Conservation (phyloP, 139 green algal species). For the Chlorella ohadii region DNA sequence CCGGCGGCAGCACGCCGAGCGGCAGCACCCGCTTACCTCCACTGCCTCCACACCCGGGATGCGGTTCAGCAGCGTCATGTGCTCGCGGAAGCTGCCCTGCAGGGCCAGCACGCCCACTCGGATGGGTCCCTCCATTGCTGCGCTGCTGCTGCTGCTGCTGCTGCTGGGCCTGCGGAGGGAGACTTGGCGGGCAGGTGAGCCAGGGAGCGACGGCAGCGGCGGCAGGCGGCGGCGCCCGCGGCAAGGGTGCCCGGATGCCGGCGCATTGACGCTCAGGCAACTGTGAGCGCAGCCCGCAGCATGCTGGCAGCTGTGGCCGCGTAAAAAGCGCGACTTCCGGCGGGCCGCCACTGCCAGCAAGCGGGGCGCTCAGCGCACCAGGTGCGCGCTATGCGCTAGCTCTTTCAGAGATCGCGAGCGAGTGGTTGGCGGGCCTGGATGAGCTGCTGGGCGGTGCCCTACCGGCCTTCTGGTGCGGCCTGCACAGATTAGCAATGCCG, state of each 20-base stretch:
- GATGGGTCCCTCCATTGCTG: background rate
- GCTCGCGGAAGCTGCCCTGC: slow-evolving; percentile 94
- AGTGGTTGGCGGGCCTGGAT: too few relatives aligned
- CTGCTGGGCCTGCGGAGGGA: background rate
- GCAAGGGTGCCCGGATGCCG: background rate
- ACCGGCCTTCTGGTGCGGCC: too few relatives aligned
- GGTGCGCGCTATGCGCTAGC: too few relatives aligned
- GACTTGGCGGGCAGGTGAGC: background rate
- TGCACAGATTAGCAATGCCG: too few relatives aligned
- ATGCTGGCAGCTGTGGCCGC: too few relatives aligned
- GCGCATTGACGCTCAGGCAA: background rate
- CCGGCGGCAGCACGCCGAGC: too few relatives aligned
- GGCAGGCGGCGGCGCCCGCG: background rate
- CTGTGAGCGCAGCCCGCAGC: background rate
- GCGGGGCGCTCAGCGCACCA: too few relatives aligned
- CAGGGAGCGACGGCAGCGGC: background rate
- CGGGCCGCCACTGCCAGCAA: too few relatives aligned
- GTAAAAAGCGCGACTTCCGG: too few relatives aligned
- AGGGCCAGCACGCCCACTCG: slow-evolving; percentile 89
- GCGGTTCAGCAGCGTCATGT: slow-evolving; percentile 74
- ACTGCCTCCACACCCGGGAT: slow-evolving; percentile 72
- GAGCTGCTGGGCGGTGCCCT: too few relatives aligned
- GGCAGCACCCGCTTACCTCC: slow-evolving; percentile 61
- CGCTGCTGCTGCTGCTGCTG: background rate
- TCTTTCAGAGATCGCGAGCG: too few relatives aligned